phyloP scores from a whole-genome alignment of 2,329 filamentous ascomycete genomes.

The Aspergillus fumigatiaffinis region DNA sequence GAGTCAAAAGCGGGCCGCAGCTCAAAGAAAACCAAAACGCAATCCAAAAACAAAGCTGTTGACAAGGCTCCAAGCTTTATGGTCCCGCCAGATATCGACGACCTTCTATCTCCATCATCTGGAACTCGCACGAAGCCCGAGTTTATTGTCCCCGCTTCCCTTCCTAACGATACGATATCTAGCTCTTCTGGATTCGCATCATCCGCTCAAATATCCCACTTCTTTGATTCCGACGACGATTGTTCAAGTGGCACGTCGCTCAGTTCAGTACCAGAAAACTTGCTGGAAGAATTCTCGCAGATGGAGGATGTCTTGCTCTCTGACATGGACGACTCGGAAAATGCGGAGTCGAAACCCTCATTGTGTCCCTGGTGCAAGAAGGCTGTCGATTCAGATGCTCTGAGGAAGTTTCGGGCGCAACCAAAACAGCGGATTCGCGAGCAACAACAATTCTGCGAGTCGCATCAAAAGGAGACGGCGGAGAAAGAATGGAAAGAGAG shows the following conservation, averaged over 20 bases:
- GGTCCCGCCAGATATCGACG: constrained; percentile 22
- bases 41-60: constrained; percentile 1
- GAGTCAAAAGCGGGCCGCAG: constrained; percentile 6
- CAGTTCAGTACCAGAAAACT: constrained; percentile 24
- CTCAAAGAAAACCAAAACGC: constrained; percentile 6
- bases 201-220: constrained; percentile 15
- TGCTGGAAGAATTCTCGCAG: constrained; percentile 16
- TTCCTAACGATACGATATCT: constrained; percentile 21
- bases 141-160: constrained; percentile 25
- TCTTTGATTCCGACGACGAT: constrained; percentile 24
- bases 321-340: constrained; percentile 5
- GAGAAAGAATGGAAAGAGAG: constrained; percentile 46
- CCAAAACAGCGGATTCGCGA: constrained; percentile 33
- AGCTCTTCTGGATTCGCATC: constrained; percentile 27
- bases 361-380: constrained; percentile 66
- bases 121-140: constrained; percentile 6
- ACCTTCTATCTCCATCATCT: constrained; percentile 10
- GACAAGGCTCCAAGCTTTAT: constrained; percentile 18
- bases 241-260: constrained; percentile 28
- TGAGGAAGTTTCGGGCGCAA: constrained; percentile 50
- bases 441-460: constrained; percentile 55
- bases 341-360: constrained; percentile 17
- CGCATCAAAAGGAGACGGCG: constrained; percentile 58
- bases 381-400: constrained; percentile 51
- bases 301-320: constrained; percentile 13